Conservation (phyloP, 768 basidiomycete genomes). For the Infundibulicybe gibba region DNA sequence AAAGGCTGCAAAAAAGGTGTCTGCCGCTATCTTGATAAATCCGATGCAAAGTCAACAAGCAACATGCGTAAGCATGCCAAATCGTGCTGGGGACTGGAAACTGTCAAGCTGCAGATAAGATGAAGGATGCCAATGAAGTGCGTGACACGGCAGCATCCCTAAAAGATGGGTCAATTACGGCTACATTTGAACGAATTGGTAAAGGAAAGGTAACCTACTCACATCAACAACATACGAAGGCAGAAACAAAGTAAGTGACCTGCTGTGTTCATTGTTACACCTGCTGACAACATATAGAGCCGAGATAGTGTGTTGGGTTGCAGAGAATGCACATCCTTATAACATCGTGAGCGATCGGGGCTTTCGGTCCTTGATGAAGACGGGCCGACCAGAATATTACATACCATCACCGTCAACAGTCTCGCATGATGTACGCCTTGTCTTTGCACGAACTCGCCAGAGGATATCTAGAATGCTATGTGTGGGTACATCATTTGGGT, state of each 20-base stretch:
- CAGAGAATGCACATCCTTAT: slow-evolving; percentile 19
- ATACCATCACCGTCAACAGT: slow-evolving; percentile 27
- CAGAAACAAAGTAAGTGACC: slow-evolving; percentile 13
- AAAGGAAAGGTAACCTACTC: slow-evolving; percentile 24
- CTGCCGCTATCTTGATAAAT: slow-evolving; percentile 7
- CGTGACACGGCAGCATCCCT: background rate
- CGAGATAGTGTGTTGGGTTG: slow-evolving; percentile 18
- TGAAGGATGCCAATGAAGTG: background rate
- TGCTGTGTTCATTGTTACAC: background rate
- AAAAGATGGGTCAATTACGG: slow-evolving; percentile 15
- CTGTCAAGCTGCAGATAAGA: background rate
- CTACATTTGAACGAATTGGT: slow-evolving; percentile 17
- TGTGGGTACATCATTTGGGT: slow-evolving; percentile 7
- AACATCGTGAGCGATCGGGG: slow-evolving; percentile 24
- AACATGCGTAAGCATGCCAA: slow-evolving; percentile 21
- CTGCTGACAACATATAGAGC: slow-evolving; percentile 11
- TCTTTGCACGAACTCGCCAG: slow-evolving; percentile 15
- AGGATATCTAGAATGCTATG: slow-evolving; percentile 23
- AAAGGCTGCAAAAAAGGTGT: slow-evolving; percentile 1
- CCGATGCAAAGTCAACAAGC: slow-evolving; percentile 10
- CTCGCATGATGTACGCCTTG: slow-evolving; percentile 17
- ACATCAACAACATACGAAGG: slow-evolving; percentile 13
- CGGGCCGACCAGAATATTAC: slow-evolving; percentile 23
- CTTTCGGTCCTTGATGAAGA: slow-evolving; percentile 27
- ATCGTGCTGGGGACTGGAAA: slow-evolving; percentile 20